Percentiles rank a stretch among this genome's conserved stretches.
Evolutionary conservation across 169 alveolate species (phyloP).

Genomic region (Cryptosporidium meleagridis): DNA sequence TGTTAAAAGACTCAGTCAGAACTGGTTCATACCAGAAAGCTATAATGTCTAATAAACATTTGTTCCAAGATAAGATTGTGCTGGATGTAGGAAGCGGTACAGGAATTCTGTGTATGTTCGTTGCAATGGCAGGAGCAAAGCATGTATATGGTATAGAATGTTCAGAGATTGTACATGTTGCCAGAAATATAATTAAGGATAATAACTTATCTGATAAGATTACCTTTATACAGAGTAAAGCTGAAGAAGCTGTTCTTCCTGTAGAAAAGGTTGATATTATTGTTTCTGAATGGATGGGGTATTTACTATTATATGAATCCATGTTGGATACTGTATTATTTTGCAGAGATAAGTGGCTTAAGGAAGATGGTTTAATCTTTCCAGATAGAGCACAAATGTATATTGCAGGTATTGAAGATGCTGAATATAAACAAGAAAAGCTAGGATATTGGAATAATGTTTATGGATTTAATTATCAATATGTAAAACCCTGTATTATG

Average conservation of each 20-base stretch:
- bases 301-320: conserved; percentile 95
- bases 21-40: conserved; percentile 95
- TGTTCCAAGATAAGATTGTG: conserved; percentile 95
- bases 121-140: conserved; percentile 97
- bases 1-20: conserved; percentile 96
- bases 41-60: conserved; percentile 90
- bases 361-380: conserved; percentile 93
- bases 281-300: conserved; percentile 99
- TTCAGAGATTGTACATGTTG: conserved; percentile 94
- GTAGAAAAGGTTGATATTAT: conserved; percentile 97
- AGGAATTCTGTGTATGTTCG: conserved; percentile 96
- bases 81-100: conserved; percentile 99
- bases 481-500: conserved; percentile 88
- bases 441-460: conserved; percentile 95
- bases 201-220: conserved; percentile 92
- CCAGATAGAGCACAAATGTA: conserved; percentile 96
- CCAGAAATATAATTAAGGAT: conserved; percentile 89
- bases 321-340: conserved; percentile 96
- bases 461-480: conserved; percentile 94
- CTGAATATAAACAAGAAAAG: conserved; percentile 92
- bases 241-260: conserved; percentile 96
- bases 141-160: conserved; percentile 98
- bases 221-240: conserved; percentile 93
- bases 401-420: conserved; percentile 97
- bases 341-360: conserved; percentile 97